Evolutionary conservation across 306 rosid genomes (phyloP).

Genomic region (Sicyos baderoa): DNA sequence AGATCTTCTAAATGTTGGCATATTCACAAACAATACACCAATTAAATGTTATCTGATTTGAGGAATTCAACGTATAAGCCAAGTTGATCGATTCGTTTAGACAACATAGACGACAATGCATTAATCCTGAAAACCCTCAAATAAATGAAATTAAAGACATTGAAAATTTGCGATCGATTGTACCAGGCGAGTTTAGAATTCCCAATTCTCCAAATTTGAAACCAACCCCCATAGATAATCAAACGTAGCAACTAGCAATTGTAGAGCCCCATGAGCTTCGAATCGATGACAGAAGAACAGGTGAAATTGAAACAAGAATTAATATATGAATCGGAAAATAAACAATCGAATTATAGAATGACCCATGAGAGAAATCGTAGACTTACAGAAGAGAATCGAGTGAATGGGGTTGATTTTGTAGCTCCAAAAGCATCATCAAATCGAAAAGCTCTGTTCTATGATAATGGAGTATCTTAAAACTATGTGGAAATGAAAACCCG

Average conservation of each 20-base stretch:
- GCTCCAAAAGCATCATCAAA: background rate
- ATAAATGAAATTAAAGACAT: too few species aligned
- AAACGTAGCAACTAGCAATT: background rate
- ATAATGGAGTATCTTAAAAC: background rate
- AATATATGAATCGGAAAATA: background rate
- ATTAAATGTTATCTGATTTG: background rate
- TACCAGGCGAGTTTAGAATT: background rate
- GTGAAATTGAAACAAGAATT: background rate
- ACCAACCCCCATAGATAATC: background rate
- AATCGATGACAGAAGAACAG: background rate
- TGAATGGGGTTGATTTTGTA: slow-evolving; percentile 4
- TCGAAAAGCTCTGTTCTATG: background rate
- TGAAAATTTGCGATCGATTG: background rate
- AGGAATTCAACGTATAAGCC: background rate
- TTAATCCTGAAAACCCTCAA: too few species aligned
- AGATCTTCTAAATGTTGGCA: background rate
- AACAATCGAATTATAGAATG: background rate
- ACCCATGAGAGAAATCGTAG: background rate
- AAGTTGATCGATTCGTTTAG: too few species aligned
- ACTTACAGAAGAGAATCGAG: slow-evolving; percentile 17
- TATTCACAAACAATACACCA: background rate
- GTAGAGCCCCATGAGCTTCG: background rate
- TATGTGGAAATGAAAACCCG: background rate
- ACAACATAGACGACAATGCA: too few species aligned
- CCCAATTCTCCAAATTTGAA: background rate